phyloP scores from a whole-genome alignment of 2,329 filamentous ascomycete species.

The Colletotrichum tropicicola region DNA sequence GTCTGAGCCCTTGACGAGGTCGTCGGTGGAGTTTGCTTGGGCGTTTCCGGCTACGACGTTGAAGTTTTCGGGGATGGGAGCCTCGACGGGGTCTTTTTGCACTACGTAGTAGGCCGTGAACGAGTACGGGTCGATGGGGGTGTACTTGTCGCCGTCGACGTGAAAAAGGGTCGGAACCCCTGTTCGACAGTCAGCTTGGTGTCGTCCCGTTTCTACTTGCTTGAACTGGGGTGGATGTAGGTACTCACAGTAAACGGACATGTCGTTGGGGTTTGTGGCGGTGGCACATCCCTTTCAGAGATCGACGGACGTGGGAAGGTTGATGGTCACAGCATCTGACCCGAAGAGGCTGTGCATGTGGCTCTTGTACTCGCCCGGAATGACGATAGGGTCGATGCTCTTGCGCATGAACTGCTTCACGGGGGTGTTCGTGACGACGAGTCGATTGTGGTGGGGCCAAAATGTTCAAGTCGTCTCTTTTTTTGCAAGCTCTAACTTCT shows the following conservation, averaged over 20 bases:
- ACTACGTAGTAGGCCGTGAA: conserved; percentile 57
- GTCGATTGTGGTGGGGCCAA: no score
- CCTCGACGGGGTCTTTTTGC: conserved; percentile 50
- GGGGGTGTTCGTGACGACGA: conserved; percentile 31
- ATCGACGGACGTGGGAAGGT: conserved; percentile 35
- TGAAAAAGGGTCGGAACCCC: conserved; percentile 51
- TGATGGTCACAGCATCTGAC: conserved; percentile 40
- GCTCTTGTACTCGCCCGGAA: conserved; percentile 39
- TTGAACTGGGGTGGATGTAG: no score
- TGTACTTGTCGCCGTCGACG: conserved; percentile 38
- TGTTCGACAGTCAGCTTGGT: background rate
- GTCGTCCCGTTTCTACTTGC: no score
- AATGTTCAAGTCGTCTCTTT: no score
- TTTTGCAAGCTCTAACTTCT: no score
- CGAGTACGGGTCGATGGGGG: conserved; percentile 38
- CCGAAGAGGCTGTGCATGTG: conserved; percentile 46
- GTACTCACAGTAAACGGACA: conserved; percentile 51
- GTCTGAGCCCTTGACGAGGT: conserved; percentile 15
- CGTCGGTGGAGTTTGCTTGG: conserved; percentile 40
- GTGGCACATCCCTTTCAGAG: conserved; percentile 53
- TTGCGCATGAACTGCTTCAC: conserved; percentile 39
- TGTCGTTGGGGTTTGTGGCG: conserved; percentile 54
- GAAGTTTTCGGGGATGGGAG: conserved; percentile 53
- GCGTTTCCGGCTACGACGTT: conserved; percentile 50
- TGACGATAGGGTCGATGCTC: conserved; percentile 43